These are phyloP conservation scores for Phytophthora hibernalis DNA, from an alignment of 352 stramenopile species.

Conservation along the genomic window DNA sequence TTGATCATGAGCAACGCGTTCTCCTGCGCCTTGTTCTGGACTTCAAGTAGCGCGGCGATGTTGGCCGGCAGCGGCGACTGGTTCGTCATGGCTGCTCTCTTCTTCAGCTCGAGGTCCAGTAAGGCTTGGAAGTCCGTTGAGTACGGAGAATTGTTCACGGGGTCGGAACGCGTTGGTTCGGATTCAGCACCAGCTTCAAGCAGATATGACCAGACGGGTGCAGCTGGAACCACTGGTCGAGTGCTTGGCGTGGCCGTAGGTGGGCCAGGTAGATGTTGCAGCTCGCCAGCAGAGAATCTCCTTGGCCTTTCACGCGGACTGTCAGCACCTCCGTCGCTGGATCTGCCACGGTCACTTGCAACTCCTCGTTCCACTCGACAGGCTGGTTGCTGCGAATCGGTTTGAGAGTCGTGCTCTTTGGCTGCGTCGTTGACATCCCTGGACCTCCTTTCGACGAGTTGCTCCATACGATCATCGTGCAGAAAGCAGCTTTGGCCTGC, in stretches of 20 bases:
- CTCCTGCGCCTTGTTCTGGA: conserved; percentile 22
- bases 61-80: conserved; percentile 8
- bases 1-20: conserved; percentile 16
- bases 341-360: conserved; percentile 19
- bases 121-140: conserved; percentile 16
- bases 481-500: conserved; percentile 16
- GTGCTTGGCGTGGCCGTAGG: conserved; percentile 30
- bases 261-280: conserved; percentile 56
- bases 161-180: conserved; percentile 17
- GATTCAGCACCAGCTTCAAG: conserved; percentile 38
- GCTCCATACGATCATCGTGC: conserved; percentile 29
- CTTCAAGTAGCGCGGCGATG: conserved; percentile 18
- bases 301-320: conserved; percentile 30
- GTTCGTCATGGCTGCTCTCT: conserved; percentile 11
- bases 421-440: not conserved
- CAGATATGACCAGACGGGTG: conserved; percentile 46
- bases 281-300: conserved; percentile 36
- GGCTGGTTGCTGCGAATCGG: not conserved
- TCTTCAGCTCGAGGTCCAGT: conserved; percentile 20
- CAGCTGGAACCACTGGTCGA: conserved; percentile 59
- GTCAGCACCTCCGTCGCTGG: conserved; percentile 20
- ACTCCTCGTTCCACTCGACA: conserved; percentile 33
- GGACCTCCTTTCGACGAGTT: conserved; percentile 9
- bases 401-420: conserved; percentile 30
- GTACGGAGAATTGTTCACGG: conserved; percentile 13